Percentiles rank a stretch among this genome's conserved stretches.
These are phyloP conservation scores for Apiotrichum domesticum DNA, from an alignment of 1,284 basidiomycete genomes.

Conservation along the genomic window DNA sequence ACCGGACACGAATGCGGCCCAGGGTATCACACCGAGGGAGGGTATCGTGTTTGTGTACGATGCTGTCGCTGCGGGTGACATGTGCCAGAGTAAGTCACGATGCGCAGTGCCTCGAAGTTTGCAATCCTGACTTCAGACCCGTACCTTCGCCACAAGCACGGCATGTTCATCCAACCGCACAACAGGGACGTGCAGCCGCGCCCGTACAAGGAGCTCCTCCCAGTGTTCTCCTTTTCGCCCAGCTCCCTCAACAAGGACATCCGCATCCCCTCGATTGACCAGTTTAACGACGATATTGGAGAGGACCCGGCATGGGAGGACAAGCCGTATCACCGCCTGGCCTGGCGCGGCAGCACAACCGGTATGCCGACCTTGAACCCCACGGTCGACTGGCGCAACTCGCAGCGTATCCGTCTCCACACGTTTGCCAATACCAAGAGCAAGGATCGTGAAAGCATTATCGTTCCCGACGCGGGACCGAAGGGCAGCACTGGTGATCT, in stretches of 20 bases:
- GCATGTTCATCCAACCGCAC: conserved; percentile 42
- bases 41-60: conserved; percentile 41
- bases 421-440: conserved; percentile 41
- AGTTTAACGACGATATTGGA: conserved; percentile 43
- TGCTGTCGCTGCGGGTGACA: conserved; percentile 35
- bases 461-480: conserved; percentile 26
- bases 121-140: conserved; percentile 20
- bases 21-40: conserved; percentile 3
- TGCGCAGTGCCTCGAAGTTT: too few relatives aligned
- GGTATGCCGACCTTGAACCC: conserved; percentile 48
- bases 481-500: conserved; percentile 1
- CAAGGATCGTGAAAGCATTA: conserved; percentile 13
- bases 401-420: conserved; percentile 49
- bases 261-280: conserved; percentile 49
- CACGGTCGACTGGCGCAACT: conserved; percentile 44
- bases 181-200: conserved; percentile 36
- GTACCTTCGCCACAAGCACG: conserved; percentile 40
- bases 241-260: conserved; percentile 42
- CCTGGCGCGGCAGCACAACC: conserved; percentile 48
- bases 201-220: conserved; percentile 41
- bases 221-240: conserved; percentile 44
- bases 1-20: conserved; percentile 32
- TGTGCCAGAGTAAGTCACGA: conserved; percentile 28
- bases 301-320: conserved; percentile 48
- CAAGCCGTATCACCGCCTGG: conserved; percentile 41